Conservation (phyloP, 2,329 filamentous ascomycete genomes). For the Trichoderma citrinoviride region DNA sequence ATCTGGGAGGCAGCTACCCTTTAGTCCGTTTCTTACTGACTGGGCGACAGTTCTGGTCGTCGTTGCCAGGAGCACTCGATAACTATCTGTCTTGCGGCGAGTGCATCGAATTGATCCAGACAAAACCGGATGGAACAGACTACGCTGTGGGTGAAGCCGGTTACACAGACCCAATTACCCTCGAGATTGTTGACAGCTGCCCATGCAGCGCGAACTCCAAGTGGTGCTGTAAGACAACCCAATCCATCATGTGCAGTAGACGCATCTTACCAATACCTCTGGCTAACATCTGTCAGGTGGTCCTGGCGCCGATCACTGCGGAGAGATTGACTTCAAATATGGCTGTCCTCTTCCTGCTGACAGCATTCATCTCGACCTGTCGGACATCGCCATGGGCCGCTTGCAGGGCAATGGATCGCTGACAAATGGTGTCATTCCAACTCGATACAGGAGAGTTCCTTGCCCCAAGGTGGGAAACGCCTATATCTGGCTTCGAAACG, state of each 20-base stretch:
- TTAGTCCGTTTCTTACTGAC: not conserved
- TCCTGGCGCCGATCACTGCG: conserved; percentile 10
- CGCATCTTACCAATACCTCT: no score
- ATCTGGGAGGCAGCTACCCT: no score
- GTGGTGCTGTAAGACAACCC: conserved; percentile 6
- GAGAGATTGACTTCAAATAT: conserved; percentile 14
- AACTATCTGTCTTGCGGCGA: conserved; percentile 17
- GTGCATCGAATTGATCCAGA: conserved; percentile 7
- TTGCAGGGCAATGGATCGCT: conserved; percentile 14
- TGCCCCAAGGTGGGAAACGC: conserved; percentile 13
- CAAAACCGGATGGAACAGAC: conserved; percentile 6
- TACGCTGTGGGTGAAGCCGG: conserved; percentile 9
- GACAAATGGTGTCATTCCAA: conserved; percentile 3
- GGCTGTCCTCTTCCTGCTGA: conserved; percentile 12
- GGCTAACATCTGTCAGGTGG: conserved; percentile 1
- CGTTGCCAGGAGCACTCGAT: not conserved
- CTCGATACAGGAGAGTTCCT: conserved; percentile 7
- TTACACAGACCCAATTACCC: conserved; percentile 5
- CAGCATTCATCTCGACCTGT: conserved; percentile 16
- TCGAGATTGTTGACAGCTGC: conserved; percentile 15
- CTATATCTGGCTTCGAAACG: conserved; percentile 15
- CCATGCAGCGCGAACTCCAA: conserved; percentile 13
- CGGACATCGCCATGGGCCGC: conserved; percentile 15
- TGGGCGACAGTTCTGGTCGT: not conserved
- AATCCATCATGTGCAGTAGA: no score